Base-by-base conservation (phyloP, 768 basidiomycete genomes). In the Mrakia gelida region DNA sequence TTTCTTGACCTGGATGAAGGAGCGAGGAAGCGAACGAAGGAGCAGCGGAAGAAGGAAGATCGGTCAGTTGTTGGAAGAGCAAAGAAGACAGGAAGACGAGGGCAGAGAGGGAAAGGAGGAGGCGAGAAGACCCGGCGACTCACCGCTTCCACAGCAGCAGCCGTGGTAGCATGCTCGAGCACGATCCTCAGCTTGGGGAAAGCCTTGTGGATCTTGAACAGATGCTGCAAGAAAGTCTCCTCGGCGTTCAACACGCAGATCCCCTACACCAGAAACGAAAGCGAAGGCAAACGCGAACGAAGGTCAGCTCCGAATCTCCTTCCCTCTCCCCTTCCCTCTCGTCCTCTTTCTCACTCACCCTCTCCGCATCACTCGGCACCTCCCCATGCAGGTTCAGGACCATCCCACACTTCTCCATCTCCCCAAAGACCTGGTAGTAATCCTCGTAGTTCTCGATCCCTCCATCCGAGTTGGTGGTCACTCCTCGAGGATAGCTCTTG, bases 341-440 rank as follows among this genome's bases (percentile, higher is more conserved):
- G 26, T 38, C 8, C 38, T 38, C 38, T 38, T 38, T 38, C 38
- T 38, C 38, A 63, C 38, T 49, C 28, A 87, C 89, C 81, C 86
- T 90, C 87, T 78, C 84, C 80, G 95, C 91, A n/a, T 95, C 95
- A 75, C 85, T 86, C 16, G 97, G 95, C 30, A 98, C 89, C 86
- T 99, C 97, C 30, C 97, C 97, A 81, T 99, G 97, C 52, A 99
- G 87, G 85, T 98, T 98, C 62, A 99, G 88, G 28, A 98, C 95
- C 89, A 99, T 91, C 82, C 90, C 92, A 38, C 90, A 91, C 82
- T 92, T 90, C 85, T 98, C 90, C 95, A 98, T 98, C 54, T 90
- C 92, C 81, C 90, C 90, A 83, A 99, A 98, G 45, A 97, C 89
- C 28, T 92, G 91, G 84, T 98, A 97, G 83, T 96, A 99, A 1